Evolutionary conservation across 208 protist genomes (phyloP), one percentile per base, ranked within the genome.

Genomic region (Phytomonas sp.): DNA sequence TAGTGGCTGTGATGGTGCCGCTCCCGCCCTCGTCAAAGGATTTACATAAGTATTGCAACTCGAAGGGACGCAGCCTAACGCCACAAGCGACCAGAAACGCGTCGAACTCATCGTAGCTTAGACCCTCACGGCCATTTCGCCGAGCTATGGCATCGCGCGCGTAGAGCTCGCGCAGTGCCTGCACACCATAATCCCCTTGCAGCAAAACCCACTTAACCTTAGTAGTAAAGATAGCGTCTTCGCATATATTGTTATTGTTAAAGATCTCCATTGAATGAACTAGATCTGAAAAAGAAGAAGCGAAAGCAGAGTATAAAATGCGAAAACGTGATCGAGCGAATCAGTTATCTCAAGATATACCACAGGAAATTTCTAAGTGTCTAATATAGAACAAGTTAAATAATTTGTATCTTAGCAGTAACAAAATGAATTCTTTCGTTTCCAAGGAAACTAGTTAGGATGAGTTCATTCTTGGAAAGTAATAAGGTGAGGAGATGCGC

Each of bases 211-310:
- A 60, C 78, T 93, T 93, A 61, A 95, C 87, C 34, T 86, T 85
- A n/a, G 68, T 30, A 13, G 79, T 72, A 68, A 93, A 91, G 61
- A 93, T 71, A 46, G 60, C 64, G 62, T 95, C 90, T 71, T 93
- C 87, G 31, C 87, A 77, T 3, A 80, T 80, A 66, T 92, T 86
- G 77, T 93, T 93, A 59, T 81, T 90, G 68, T 81, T 84, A 43
- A 80, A 74, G 28, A 68, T 74, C 6, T 79, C 56, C 87, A 93
- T 89, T 56, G 46, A 26, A 26, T 56, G 6, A 2, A 26, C 46
- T 26, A 26, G 11, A 23, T 56, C 15, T 46, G 11, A 56, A 26
- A 56, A 20, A 6, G 23, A 56, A 20, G 20, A 56, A 23, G 46
- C 11, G 26, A 26, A 56, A 56, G 26, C 1, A 26, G 23, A 56